These are phyloP conservation scores for Papilionanthe hybrid DNA, from an alignment of 116 monocot species.

Conservation along the genomic window DNA sequence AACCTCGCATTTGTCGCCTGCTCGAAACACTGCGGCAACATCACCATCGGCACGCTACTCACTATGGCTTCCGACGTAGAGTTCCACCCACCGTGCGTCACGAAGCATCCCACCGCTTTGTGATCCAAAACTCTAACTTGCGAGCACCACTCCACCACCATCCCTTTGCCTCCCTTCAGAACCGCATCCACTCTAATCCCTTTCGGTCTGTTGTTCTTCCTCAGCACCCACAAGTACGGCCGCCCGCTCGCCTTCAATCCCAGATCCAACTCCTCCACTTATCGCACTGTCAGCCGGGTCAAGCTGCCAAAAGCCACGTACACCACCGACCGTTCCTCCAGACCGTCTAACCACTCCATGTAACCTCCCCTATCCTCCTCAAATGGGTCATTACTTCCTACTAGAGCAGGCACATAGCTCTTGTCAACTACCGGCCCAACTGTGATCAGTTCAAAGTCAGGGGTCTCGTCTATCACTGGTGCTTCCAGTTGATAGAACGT, in stretches of 20 bases:
- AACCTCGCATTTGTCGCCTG: slow-evolving; percentile 4
- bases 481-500: slow-evolving; percentile 28
- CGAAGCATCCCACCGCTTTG: too few relatives aligned
- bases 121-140: slow-evolving; percentile 5
- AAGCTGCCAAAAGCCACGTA: too few relatives aligned
- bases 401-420: not conserved
- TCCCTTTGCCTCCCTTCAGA: slow-evolving; percentile 10
- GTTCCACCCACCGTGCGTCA: slow-evolving; percentile 45
- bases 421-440: slow-evolving; percentile 24
- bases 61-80: slow-evolving; percentile 8
- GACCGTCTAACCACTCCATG: slow-evolving; percentile 26
- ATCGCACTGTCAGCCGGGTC: too few relatives aligned
- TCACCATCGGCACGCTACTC: slow-evolving; percentile 15
- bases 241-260: too few relatives aligned
- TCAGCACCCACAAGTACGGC: slow-evolving; percentile 31
- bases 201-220: slow-evolving; percentile 9
- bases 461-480: not conserved
- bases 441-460: slow-evolving; percentile 10
- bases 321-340: slow-evolving; percentile 19
- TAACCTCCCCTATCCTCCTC: slow-evolving; percentile 9
- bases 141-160: slow-evolving; percentile 17
- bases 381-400: not conserved
- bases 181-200: not conserved
- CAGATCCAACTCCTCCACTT: too few relatives aligned
- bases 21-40: slow-evolving; percentile 10